Conservation (phyloP, 306 rosid genomes). For the Castanea crenata region DNA sequence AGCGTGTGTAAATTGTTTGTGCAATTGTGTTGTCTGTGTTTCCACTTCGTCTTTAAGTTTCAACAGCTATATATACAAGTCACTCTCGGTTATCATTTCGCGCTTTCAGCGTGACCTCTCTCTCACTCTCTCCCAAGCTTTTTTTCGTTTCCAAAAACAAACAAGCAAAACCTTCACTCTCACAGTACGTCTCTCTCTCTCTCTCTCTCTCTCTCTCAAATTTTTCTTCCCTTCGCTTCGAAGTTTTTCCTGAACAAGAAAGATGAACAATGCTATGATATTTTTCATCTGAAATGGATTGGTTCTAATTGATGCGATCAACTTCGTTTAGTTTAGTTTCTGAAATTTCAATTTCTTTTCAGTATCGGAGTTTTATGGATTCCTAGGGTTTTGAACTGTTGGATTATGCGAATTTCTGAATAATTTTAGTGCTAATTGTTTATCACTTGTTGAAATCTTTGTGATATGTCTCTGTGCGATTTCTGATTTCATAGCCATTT, state of each 20-base stretch:
- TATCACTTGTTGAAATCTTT: not conserved
- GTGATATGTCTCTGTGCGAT: not conserved
- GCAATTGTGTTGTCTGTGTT: too few species aligned
- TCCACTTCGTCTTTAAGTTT: too few species aligned
- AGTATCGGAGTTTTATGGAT: not conserved
- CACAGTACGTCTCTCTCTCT: not conserved
- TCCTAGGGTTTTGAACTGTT: not conserved
- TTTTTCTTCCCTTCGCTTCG: not conserved
- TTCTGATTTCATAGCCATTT: not conserved
- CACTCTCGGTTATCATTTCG: not conserved
- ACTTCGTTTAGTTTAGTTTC: not conserved
- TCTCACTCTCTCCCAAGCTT: not conserved
- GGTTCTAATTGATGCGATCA: not conserved
- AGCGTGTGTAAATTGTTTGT: too few species aligned
- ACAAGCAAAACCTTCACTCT: not conserved
- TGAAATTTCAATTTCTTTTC: not conserved
- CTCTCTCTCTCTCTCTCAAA: not conserved
- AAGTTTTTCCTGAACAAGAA: not conserved
- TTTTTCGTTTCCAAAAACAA: not conserved
- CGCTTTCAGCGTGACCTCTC: not conserved
- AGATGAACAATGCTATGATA: not conserved
- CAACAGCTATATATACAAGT: too few species aligned
- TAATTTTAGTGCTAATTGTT: not conserved
- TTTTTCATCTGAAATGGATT: not conserved
- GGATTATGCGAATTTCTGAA: not conserved